Conservation (phyloP, 2,329 filamentous ascomycete genomes). For the Westerdykella aurantiaca region DNA sequence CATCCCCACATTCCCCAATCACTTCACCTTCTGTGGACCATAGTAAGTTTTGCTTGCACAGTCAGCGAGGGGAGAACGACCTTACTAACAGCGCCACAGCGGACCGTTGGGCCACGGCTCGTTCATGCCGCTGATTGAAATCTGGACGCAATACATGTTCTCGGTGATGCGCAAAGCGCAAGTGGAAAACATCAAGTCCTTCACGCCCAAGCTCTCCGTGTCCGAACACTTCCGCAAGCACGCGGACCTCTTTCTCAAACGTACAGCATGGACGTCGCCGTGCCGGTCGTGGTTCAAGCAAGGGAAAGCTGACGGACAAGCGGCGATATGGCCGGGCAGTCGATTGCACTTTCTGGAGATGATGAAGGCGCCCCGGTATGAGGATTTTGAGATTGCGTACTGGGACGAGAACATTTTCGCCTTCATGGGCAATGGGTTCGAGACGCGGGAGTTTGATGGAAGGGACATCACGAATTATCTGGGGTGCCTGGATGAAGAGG, state of each 20-base stretch:
- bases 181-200: slow-evolving; percentile 39
- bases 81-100: neutral
- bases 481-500: slow-evolving; percentile 34
- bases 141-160: slow-evolving; percentile 39
- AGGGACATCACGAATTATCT: slow-evolving; percentile 45
- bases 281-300: slow-evolving; percentile 14
- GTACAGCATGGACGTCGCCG: slow-evolving; percentile 12
- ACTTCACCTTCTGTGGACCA: slow-evolving; percentile 39
- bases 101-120: slow-evolving; percentile 38
- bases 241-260: slow-evolving; percentile 33
- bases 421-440: slow-evolving; percentile 43
- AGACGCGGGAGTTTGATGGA: slow-evolving; percentile 43
- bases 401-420: slow-evolving; percentile 38
- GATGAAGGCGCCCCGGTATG: slow-evolving; percentile 34
- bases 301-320: slow-evolving; percentile 28
- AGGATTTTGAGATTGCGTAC: slow-evolving; percentile 41
- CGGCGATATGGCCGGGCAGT: slow-evolving; percentile 37
- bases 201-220: slow-evolving; percentile 31
- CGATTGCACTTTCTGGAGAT: slow-evolving; percentile 38
- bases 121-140: slow-evolving; percentile 40
- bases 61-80: neutral
- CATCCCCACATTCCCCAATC: slow-evolving; percentile 42
- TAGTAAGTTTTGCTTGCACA: slow-evolving; percentile 11
- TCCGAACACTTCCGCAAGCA: slow-evolving; percentile 34
- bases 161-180: slow-evolving; percentile 38